Evolutionary conservation across 352 stramenopile species (phyloP).

Genomic region (Phytophthora colocasiae): DNA sequence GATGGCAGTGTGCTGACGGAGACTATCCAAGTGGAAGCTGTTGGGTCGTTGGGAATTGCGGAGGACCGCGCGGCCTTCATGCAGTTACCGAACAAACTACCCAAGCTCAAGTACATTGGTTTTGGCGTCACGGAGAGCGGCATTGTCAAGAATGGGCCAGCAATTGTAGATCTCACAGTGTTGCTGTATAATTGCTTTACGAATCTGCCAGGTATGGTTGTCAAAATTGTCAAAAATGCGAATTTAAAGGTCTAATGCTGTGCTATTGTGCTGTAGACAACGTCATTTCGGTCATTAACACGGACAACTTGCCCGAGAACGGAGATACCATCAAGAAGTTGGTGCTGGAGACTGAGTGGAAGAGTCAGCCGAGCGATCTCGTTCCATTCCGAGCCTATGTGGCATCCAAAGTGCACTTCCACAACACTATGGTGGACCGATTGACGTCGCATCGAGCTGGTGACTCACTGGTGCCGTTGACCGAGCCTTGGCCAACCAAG

Average conservation of each 20-base stretch:
- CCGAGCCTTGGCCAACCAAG: conserved; percentile 71
- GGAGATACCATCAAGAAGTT: conserved; percentile 63
- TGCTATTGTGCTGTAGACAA: conserved; percentile 36
- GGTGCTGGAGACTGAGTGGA: conserved; percentile 37
- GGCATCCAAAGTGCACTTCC: conserved; percentile 62
- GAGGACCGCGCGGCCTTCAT: conserved; percentile 48
- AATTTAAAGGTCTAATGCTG: too few species aligned
- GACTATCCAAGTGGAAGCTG: conserved; percentile 43
- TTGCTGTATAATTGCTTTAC: conserved; percentile 54
- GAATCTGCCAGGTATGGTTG: conserved; percentile 38
- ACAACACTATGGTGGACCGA: conserved; percentile 90
- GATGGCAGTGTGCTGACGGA: conserved; percentile 53
- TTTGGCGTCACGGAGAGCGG: conserved; percentile 75
- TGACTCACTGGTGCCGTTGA: conserved; percentile 59
- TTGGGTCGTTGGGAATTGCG: conserved; percentile 44
- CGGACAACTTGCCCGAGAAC: conserved; percentile 82
- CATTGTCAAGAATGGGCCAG: conserved; percentile 34
- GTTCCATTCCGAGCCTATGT: conserved; percentile 51
- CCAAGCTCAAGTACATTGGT: conserved; percentile 56
- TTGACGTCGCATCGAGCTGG: conserved; percentile 59
- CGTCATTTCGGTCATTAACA: conserved; percentile 78
- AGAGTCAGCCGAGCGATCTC: conserved; percentile 16
- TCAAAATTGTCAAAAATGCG: conserved; percentile 14
- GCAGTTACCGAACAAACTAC: conserved; percentile 43
- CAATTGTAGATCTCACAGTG: conserved; percentile 57